These are phyloP conservation scores for Aureobasidium sp. DNA, from an alignment of 2,329 filamentous ascomycete genomes.

Conservation along the genomic window DNA sequence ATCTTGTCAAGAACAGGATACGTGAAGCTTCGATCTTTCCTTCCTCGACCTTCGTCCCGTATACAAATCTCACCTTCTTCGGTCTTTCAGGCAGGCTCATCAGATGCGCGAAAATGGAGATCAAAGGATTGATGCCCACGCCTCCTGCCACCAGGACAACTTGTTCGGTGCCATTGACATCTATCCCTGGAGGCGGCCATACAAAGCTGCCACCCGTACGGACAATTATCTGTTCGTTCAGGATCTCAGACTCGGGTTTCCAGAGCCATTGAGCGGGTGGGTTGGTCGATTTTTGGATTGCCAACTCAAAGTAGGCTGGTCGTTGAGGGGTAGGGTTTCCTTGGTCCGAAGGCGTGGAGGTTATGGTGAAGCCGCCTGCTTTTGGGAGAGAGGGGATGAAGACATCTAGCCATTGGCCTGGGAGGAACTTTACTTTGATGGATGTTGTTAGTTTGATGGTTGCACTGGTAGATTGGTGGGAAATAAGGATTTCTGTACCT, in stretches of 20 bases:
- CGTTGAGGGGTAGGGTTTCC: conserved; percentile 19
- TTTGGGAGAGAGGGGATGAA: conserved; percentile 59
- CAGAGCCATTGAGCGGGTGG: conserved; percentile 71
- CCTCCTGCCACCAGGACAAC: conserved; percentile 72
- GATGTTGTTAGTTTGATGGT: not conserved
- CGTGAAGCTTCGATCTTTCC: conserved; percentile 23
- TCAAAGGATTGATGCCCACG: conserved; percentile 72
- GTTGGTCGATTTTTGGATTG: conserved; percentile 64
- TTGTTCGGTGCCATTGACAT: conserved; percentile 40
- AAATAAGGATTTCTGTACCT: conserved; percentile 15
- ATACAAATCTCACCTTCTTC: conserved; percentile 51
- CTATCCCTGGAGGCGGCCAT: conserved; percentile 55
- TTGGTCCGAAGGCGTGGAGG: conserved; percentile 55
- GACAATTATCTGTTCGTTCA: conserved; percentile 52
- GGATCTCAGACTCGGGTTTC: conserved; percentile 46
- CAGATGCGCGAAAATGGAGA: conserved; percentile 62
- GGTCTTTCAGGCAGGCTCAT: conserved; percentile 21
- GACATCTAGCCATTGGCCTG: conserved; percentile 85
- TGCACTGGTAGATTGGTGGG: not conserved
- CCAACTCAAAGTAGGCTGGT: conserved; percentile 60
- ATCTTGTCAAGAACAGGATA: conserved; percentile 41
- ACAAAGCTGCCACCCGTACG: conserved; percentile 74
- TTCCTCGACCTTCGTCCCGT: conserved; percentile 44
- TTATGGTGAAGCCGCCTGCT: conserved; percentile 82
- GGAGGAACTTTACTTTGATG: conserved; percentile 51